A percentile compares a stretch with the other conserved stretches of the same genome.
Conservation (phyloP, 225 moss, liverwort and hornwort species). For the Takakia lepidozioides region DNA sequence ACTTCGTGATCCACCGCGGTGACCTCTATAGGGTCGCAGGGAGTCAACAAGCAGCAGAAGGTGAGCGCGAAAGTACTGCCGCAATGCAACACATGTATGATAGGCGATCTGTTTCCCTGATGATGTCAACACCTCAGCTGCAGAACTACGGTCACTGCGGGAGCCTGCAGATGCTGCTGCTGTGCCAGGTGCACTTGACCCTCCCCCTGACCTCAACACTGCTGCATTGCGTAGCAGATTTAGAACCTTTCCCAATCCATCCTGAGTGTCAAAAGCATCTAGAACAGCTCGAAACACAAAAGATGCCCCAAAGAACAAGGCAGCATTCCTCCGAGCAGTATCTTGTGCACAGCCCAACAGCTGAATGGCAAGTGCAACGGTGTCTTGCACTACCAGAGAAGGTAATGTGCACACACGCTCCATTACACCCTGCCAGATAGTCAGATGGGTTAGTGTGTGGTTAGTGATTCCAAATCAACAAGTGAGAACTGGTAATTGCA, state of each 20-base stretch:
- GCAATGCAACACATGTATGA: slow-evolving; percentile 83
- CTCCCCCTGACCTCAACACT: slow-evolving; percentile 87
- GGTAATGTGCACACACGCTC: slow-evolving; percentile 96
- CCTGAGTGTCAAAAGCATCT: slow-evolving; percentile 92
- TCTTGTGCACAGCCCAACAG: slow-evolving; percentile 88
- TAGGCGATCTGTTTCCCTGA: slow-evolving; percentile 97
- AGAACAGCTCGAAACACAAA: slow-evolving; percentile 90
- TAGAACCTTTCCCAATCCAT: slow-evolving; percentile 78
- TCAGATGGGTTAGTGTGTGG: too few relatives aligned
- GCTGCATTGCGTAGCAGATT: slow-evolving; percentile 87
- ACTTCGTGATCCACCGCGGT: slow-evolving; percentile 84
- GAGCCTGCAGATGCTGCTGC: slow-evolving; percentile 56
- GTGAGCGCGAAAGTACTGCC: slow-evolving; percentile 91
- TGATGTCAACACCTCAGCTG: slow-evolving; percentile 92
- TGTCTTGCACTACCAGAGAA: slow-evolving; percentile 68
- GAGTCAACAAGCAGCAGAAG: slow-evolving; percentile 85
- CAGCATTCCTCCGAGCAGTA: slow-evolving; percentile 85
- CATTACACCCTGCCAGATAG: slow-evolving; percentile 98
- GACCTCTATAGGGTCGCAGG: slow-evolving; percentile 74
- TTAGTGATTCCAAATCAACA: too few relatives aligned
- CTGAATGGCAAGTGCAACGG: slow-evolving; percentile 79
- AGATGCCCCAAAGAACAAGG: slow-evolving; percentile 87
- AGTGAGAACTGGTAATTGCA: too few relatives aligned
- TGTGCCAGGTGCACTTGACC: slow-evolving; percentile 54
- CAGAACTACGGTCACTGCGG: slow-evolving; percentile 75